Base-by-base conservation (phyloP, 306 rosid species). In the Comarum palustre region DNA sequence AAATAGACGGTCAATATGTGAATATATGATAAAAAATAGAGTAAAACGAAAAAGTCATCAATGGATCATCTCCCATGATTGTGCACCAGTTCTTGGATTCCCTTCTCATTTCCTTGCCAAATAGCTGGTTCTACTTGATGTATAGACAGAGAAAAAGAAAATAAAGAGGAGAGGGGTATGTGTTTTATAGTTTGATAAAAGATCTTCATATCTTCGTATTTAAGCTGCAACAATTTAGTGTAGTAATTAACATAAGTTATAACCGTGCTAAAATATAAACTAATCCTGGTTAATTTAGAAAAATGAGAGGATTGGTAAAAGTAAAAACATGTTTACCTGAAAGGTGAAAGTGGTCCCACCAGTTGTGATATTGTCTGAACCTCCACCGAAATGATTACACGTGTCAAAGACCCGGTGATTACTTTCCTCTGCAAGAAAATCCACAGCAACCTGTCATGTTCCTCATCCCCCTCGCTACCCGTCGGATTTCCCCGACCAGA, bases 381-480 rank as follows among this genome's bases (percentile, higher is more conserved):
- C 47, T 47, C 78, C 86, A 66, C 63, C 65, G 2, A 78, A 64
- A 78, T 78, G 36, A 75, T 78, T 78, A 72, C 81, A 81, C 78
- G 69, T 75, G 85, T 64, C 80, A 65, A 55, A 13, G 32, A 29
- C 38, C 15, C 39, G 7, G 67, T 6, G 43, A 17, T 61, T 32
- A 38, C 13, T 22, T 31, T 71, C 42, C 13, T 27, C 24, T 57
- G 54, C 29, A 16, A 41, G 0, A 50, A 1, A 50, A 19, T 14
- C 16, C 31, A 48, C 46, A 39, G 54, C 66, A 8, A 55, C 19
- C 52, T 59, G 39, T 71, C 64, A 52, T 70, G 63, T 51, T 24
- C 36, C 15, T 5, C n/a, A 52, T 20, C 51, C 31, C 31, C 15
- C n/a, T 20, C 27, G 6, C 2, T 9, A 2, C 75, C 70, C 75